Conservation (phyloP, 345 rosid species). For the Salix koriyanagi region DNA sequence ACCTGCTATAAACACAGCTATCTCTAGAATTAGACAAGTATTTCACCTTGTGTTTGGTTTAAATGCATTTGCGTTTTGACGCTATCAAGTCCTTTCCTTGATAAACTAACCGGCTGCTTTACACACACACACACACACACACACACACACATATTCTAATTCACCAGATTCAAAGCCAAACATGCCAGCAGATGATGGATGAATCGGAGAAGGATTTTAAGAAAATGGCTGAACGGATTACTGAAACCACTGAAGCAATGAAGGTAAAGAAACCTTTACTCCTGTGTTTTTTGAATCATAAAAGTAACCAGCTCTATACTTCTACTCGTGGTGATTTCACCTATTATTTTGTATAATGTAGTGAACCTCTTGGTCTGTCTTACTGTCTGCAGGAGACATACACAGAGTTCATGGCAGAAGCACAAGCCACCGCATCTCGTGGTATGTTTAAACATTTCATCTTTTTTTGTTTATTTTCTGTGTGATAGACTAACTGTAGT, state of each 20-base stretch:
- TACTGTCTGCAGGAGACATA: conserved; percentile 35
- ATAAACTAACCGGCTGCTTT: neutral
- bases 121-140: too few species aligned
- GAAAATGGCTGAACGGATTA: conserved; percentile 41
- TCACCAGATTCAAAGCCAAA: conserved; percentile 43
- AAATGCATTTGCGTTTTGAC: neutral
- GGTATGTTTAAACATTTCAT: conserved; percentile 18
- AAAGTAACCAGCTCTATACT: neutral
- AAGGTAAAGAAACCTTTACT: conserved; percentile 26
- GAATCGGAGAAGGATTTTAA: conserved; percentile 47
- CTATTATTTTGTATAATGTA: neutral
- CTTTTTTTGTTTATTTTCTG: neutral
- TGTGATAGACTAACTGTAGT: neutral
- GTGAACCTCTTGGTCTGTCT: neutral
- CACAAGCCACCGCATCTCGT: conserved; percentile 38
- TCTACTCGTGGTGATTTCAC: neutral
- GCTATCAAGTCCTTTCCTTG: neutral
- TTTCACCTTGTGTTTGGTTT: neutral
- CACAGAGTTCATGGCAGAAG: conserved; percentile 40
- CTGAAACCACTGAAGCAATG: conserved; percentile 36
- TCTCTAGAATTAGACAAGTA: neutral
- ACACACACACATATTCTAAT: neutral
- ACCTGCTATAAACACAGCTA: neutral
- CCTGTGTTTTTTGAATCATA: neutral
- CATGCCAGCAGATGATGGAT: conserved; percentile 42